phyloP scores from a whole-genome alignment of 352 stramenopile species.

The Globisporangium nagaii region DNA sequence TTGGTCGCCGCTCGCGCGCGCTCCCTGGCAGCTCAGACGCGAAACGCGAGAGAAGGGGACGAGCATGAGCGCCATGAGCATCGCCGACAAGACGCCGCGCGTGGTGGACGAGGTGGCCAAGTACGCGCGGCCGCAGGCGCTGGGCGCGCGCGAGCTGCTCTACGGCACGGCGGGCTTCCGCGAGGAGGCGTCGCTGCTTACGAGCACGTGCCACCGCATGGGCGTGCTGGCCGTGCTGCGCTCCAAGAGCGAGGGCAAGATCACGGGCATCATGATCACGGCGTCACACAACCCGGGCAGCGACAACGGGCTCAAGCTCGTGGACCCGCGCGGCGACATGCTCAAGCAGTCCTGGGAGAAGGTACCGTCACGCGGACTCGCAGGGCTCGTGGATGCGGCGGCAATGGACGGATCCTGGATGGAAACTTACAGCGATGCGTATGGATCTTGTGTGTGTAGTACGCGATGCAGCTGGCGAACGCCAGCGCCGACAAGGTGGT shows the following conservation, averaged over 20 bases:
- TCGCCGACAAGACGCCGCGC: slow-evolving; percentile 74
- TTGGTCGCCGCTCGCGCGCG: not conserved
- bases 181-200: slow-evolving; percentile 85
- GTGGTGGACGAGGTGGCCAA: slow-evolving; percentile 75
- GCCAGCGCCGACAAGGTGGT: slow-evolving; percentile 73
- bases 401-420: no score
- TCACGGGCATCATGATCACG: slow-evolving; percentile 93
- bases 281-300: slow-evolving; percentile 89
- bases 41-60: not conserved
- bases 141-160: slow-evolving; percentile 38
- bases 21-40: not conserved
- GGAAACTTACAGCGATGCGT: not conserved
- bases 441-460: slow-evolving; percentile 20
- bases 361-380: slow-evolving; percentile 10
- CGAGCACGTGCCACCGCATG: slow-evolving; percentile 91
- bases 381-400: no score
- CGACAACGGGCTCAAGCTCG: slow-evolving; percentile 95
- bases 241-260: slow-evolving; percentile 75
- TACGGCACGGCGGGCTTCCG: slow-evolving; percentile 97
- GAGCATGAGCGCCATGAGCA: slow-evolving; percentile 40
- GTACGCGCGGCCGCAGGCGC: slow-evolving; percentile 44
- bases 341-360: slow-evolving; percentile 88
- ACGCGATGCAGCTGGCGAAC: slow-evolving; percentile 81
- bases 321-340: slow-evolving; percentile 93
- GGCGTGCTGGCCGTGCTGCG: slow-evolving; percentile 82